phyloP scores from a whole-genome alignment of 2,329 filamentous ascomycete genomes.

The Coleophoma crateriformis region DNA sequence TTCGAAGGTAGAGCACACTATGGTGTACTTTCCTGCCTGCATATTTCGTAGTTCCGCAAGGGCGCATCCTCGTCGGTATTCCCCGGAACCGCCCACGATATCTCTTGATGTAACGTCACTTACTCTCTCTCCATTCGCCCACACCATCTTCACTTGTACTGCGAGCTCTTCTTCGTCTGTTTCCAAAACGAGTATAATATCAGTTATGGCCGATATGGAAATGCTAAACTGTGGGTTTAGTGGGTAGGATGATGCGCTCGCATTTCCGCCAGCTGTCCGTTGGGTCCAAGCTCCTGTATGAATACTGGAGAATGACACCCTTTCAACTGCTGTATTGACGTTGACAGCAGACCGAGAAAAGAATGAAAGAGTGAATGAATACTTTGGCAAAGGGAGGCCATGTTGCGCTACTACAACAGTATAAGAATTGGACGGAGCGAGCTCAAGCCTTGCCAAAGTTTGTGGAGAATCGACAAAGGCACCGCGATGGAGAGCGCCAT shows the following conservation, averaged over 20 bases:
- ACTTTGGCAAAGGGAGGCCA: constrained; percentile 64
- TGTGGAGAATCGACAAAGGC: constrained; percentile 95
- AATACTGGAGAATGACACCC: constrained; percentile 39
- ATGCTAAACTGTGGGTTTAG: constrained; percentile 84
- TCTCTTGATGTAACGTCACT: constrained; percentile 67
- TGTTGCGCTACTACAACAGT: constrained; percentile 72
- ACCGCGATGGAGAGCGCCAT: constrained; percentile 65
- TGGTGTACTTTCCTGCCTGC: constrained; percentile 71
- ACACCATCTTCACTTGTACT: constrained; percentile 80
- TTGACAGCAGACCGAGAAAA: constrained; percentile 63
- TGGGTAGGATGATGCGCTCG: constrained; percentile 70
- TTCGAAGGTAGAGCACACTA: constrained; percentile 89
- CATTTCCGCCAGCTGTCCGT: constrained; percentile 79
- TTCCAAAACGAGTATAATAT: constrained; percentile 70
- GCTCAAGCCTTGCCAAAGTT: constrained; percentile 72
- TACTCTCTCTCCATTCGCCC: constrained; percentile 68
- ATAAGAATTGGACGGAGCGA: constrained; percentile 37
- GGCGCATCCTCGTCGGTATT: constrained; percentile 78
- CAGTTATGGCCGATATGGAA: constrained; percentile 45
- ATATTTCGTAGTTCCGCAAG: constrained; percentile 57
- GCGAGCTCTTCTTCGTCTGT: constrained; percentile 62
- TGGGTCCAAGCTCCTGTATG: constrained; percentile 67
- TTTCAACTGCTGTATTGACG: constrained; percentile 49
- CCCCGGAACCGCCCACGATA: constrained; percentile 76
- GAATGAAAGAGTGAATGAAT: constrained; percentile 83